These are phyloP conservation scores for Auriscalpium vulgare DNA, from an alignment of 768 basidiomycete species.

Conservation along the genomic window DNA sequence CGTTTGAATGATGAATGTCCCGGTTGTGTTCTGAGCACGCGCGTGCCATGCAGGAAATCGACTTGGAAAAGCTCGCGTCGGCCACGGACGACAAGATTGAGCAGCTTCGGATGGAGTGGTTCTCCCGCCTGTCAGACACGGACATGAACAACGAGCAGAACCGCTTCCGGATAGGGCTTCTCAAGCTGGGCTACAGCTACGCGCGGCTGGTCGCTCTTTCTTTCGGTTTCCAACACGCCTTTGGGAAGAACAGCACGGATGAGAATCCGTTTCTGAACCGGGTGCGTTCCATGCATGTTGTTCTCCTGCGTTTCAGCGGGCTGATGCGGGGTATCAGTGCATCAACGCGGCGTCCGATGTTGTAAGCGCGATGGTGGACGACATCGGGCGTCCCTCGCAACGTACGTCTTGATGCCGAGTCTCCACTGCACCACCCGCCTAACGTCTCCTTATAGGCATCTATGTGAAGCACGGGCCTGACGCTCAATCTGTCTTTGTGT, in stretches of 20 bases:
- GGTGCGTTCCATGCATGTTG: slow-evolving; percentile 32
- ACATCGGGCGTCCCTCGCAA: slow-evolving; percentile 48
- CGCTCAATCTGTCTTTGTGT: slow-evolving; percentile 22
- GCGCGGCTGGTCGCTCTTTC: slow-evolving; percentile 62
- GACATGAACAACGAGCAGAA: slow-evolving; percentile 49
- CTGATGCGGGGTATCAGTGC: slow-evolving; percentile 36
- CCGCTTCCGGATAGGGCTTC: slow-evolving; percentile 51
- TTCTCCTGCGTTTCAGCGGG: not conserved
- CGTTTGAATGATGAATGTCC: not conserved
- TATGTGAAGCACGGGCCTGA: slow-evolving; percentile 26
- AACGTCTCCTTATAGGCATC: not conserved
- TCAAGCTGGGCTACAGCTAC: slow-evolving; percentile 60
- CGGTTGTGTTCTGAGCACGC: not conserved
- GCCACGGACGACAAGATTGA: slow-evolving; percentile 67
- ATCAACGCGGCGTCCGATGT: slow-evolving; percentile 59
- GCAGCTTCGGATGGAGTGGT: slow-evolving; percentile 48
- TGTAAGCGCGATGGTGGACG: slow-evolving; percentile 50
- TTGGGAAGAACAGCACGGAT: slow-evolving; percentile 48
- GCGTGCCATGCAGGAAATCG: slow-evolving; percentile 38
- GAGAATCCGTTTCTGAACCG: slow-evolving; percentile 61
- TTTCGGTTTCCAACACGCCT: slow-evolving; percentile 70
- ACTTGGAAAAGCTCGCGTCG: slow-evolving; percentile 56
- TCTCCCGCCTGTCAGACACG: slow-evolving; percentile 38
- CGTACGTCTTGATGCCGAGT: slow-evolving; percentile 25
- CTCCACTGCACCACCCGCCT: not conserved